phyloP scores from a whole-genome alignment of 768 basidiomycete genomes.

The Boletus tylopilopsis region DNA sequence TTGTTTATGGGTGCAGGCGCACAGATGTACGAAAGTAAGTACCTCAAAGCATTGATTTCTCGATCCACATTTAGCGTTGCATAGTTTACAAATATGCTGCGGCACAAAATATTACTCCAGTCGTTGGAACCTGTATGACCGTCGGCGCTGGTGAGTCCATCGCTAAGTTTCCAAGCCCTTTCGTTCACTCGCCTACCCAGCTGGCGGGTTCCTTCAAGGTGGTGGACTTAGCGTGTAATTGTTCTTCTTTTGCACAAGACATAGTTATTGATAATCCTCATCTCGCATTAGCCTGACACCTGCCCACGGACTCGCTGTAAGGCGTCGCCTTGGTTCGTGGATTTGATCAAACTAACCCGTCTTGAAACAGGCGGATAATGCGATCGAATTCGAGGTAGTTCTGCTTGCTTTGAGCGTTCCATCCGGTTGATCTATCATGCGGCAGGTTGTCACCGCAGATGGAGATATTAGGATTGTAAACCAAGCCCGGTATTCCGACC shows the following conservation, averaged over 20 bases:
- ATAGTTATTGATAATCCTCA: neutral
- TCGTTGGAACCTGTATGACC: conserved; percentile 20
- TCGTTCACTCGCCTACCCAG: conserved; percentile 13
- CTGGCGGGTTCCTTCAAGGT: conserved; percentile 49
- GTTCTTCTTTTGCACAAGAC: neutral
- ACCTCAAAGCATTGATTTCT: too few species aligned
- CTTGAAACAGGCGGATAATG: conserved; percentile 39
- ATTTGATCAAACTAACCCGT: neutral
- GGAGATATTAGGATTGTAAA: conserved; percentile 41
- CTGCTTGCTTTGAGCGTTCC: neutral
- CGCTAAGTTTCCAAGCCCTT: neutral
- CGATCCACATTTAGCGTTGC: neutral
- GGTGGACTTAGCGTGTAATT: conserved; percentile 41
- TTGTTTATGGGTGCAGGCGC: too few species aligned
- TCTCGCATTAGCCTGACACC: conserved; percentile 29
- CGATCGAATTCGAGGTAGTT: conserved; percentile 38
- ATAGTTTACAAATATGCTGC: conserved; percentile 18
- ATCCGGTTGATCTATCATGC: neutral
- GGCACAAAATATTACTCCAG: conserved; percentile 10
- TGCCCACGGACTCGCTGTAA: conserved; percentile 40
- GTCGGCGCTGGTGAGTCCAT: conserved; percentile 15
- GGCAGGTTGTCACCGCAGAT: conserved; percentile 37
- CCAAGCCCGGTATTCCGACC: conserved; percentile 37
- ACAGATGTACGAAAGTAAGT: too few species aligned
- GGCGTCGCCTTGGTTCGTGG: neutral